phyloP scores from a whole-genome alignment of 192 early-diverging fungal genomes.

The Dispira parvispora region DNA sequence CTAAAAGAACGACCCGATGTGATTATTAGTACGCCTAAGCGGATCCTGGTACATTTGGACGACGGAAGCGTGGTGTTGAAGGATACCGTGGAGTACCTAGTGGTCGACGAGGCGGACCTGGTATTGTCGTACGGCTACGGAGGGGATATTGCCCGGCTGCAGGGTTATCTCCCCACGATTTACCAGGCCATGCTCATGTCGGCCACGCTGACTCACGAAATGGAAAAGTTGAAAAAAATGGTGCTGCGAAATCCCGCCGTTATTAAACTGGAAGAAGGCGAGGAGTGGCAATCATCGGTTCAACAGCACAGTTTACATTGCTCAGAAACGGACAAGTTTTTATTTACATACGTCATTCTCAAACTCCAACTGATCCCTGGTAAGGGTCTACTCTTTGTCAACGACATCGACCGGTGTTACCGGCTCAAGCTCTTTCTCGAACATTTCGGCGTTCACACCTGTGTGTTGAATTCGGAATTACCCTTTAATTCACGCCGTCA shows the following conservation, averaged over 20 bases:
- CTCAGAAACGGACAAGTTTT: constrained; percentile 71
- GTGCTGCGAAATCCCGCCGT: constrained; percentile 75
- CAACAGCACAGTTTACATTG: constrained; percentile 64
- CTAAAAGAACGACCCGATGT: constrained; percentile 75
- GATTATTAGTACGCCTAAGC: constrained; percentile 73
- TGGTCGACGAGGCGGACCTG: constrained; percentile 94
- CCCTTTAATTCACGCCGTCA: constrained; percentile 84
- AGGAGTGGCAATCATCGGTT: constrained; percentile 25
- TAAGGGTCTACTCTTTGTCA: constrained; percentile 91
- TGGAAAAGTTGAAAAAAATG: constrained; percentile 68
- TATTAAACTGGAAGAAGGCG: constrained; percentile 67
- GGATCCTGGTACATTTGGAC: constrained; percentile 59
- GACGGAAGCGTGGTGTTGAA: constrained; percentile 32
- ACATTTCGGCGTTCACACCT: constrained; percentile 83
- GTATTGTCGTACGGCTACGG: constrained; percentile 88
- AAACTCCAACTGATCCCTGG: constrained; percentile 80
- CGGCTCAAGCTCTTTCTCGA: constrained; percentile 85
- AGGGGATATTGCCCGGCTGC: constrained; percentile 65
- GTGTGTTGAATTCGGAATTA: constrained; percentile 88
- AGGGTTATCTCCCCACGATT: constrained; percentile 63
- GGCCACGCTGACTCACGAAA: constrained; percentile 80
- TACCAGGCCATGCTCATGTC: constrained; percentile 88
- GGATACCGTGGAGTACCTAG: constrained; percentile 55
- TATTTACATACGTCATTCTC: constrained; percentile 74
- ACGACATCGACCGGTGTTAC: constrained; percentile 88